Percentiles rank a stretch among this genome's conserved stretches.
Conservation (phyloP, 352 stramenopile genomes). For the Phytopythium kandeliae region DNA sequence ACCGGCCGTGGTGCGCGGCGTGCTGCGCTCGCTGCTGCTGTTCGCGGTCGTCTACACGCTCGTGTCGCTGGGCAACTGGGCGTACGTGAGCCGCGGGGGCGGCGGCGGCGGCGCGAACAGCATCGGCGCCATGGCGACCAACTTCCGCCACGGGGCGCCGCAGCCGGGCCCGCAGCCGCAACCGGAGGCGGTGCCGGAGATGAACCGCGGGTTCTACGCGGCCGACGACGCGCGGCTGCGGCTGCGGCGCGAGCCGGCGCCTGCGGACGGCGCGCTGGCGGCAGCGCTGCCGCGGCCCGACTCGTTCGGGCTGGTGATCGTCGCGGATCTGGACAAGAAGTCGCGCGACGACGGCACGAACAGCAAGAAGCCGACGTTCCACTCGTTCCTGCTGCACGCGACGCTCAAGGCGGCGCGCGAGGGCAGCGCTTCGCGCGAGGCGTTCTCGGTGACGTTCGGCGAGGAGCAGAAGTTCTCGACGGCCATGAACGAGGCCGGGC, state of each 20-base stretch:
- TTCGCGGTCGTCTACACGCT: constrained; percentile 53
- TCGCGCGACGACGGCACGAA: constrained; percentile 60
- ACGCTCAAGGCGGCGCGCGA: constrained; percentile 68
- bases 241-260: constrained; percentile 23
- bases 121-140: constrained; percentile 9
- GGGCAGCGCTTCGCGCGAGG: constrained; percentile 26
- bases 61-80: constrained; percentile 54
- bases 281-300: constrained; percentile 35
- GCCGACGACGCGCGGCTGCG: constrained; percentile 10
- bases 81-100: constrained; percentile 17
- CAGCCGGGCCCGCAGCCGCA: not conserved
- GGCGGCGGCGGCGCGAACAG: constrained; percentile 19
- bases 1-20: constrained; percentile 30
- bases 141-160: constrained; percentile 4
- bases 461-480: constrained; percentile 74
- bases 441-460: constrained; percentile 60
- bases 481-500: constrained; percentile 91
- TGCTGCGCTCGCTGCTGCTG: constrained; percentile 41
- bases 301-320: constrained; percentile 85
- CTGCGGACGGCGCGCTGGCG: too few species aligned
- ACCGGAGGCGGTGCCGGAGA: constrained; percentile 7
- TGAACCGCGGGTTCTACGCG: constrained; percentile 9
- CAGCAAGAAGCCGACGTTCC: constrained; percentile 88
- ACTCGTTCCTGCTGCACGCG: constrained; percentile 89
- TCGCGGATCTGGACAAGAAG: constrained; percentile 96